Percentiles rank a stretch among this genome's conserved stretches.
phyloP scores from a whole-genome alignment of 768 basidiomycete species.

The Cyathus striatus region DNA sequence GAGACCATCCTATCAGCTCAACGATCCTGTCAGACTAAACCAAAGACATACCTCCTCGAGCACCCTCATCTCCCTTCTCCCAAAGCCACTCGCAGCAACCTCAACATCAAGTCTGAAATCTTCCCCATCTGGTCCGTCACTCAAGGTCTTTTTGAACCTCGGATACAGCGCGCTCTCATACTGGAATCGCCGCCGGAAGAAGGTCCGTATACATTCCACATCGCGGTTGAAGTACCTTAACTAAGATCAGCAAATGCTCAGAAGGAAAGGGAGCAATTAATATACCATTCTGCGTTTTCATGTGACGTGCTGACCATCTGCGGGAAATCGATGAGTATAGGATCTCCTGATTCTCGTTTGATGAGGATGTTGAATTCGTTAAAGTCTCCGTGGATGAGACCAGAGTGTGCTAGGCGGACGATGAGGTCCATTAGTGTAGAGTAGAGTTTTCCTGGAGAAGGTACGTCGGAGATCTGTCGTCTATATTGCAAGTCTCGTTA shows the following conservation, averaged over 20 bases:
- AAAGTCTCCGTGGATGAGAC: constrained; percentile 98
- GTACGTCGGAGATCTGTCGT: constrained; percentile 81
- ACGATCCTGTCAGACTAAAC: too few relatives aligned
- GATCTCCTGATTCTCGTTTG: constrained; percentile 63
- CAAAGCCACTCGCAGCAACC: constrained; percentile 93
- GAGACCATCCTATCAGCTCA: constrained; percentile 13
- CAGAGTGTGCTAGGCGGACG: constrained; percentile 87
- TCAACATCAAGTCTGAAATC: constrained; percentile 84
- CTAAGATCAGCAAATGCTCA: constrained; percentile 6
- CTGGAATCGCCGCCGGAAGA: constrained; percentile 86
- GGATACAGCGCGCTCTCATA: constrained; percentile 92
- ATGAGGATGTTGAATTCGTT: constrained; percentile 99
- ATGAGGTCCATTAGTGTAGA: constrained; percentile 92
- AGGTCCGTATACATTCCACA: constrained; percentile 91
- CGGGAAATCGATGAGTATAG: constrained; percentile 96
- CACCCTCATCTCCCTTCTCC: constrained; percentile 72
- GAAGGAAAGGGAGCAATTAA: constrained; percentile 4
- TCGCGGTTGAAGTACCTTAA: constrained; percentile 97
- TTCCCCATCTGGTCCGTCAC: constrained; percentile 34
- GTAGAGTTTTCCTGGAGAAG: constrained; percentile 87
- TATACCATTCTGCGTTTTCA: constrained; percentile 92
- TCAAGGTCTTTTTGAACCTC: constrained; percentile 65
- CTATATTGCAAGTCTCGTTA: too few relatives aligned
- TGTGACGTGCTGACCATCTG: constrained; percentile 99
- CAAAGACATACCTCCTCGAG: constrained; percentile 72